A percentile compares a stretch with the other conserved stretches of the same genome.
phyloP scores from a whole-genome alignment of 208 protist genomes.

The Phytomonas serpens region DNA sequence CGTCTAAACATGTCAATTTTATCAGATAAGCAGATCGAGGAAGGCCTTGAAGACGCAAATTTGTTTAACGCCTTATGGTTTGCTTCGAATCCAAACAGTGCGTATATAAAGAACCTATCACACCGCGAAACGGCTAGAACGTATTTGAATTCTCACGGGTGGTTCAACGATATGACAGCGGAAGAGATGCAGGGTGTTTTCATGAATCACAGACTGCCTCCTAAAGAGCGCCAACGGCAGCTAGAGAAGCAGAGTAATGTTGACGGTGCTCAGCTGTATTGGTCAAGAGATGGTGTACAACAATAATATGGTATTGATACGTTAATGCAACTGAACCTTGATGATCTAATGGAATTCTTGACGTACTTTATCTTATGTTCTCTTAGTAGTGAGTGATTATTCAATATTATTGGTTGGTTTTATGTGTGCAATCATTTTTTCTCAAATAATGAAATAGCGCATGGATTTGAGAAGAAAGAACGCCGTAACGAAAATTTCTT shows the following conservation, averaged over 20 bases:
- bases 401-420: neutral
- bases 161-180: constrained; percentile 74
- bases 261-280: constrained; percentile 34
- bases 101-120: constrained; percentile 28
- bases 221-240: constrained; percentile 38
- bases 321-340: neutral
- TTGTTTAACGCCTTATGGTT: constrained; percentile 77
- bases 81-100: constrained; percentile 50
- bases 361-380: neutral
- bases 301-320: neutral
- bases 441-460: neutral
- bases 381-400: neutral
- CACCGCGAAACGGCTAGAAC: constrained; percentile 54
- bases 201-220: constrained; percentile 52
- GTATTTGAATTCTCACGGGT: constrained; percentile 71
- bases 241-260: constrained; percentile 16
- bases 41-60: constrained; percentile 64
- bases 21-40: constrained; percentile 53
- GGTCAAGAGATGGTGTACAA: constrained; percentile 20
- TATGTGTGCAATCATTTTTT: neutral
- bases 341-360: neutral
- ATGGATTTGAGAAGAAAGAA: neutral
- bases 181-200: constrained; percentile 78
- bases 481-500: neutral
- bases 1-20: constrained; percentile 53